Evolutionary conservation across 1,139 yeast species (phyloP), one percentile per base, ranked within the genome.

Genomic region (Candida tunisiensis): DNA sequence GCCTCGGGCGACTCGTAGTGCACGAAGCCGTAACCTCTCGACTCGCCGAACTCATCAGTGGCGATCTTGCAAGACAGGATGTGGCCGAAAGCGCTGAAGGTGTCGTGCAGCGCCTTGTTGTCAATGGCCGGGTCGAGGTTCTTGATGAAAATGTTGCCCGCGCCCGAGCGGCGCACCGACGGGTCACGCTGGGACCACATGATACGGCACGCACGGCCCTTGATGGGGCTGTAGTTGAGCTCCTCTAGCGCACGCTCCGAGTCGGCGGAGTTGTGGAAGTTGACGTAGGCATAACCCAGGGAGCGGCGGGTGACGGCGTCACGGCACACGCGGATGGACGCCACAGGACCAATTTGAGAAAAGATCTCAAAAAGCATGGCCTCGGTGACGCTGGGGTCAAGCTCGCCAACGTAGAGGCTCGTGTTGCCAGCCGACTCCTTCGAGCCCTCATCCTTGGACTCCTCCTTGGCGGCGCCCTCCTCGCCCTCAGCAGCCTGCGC

Each of bases 111-210:
- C 47, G 95, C 93, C 71, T 88, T 88, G 82, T 88, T 88, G 63
- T 88, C 99, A 51, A 88, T 88, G 49, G 85, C 93, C 35, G 94
- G 92, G 60, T 88, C 95, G 62, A 88, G 74, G 72, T 88, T 91
- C 74, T 88, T 88, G 66, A 88, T 88, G 71, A 79, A 88, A 44
- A 91, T 77, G 70, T 88, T 88, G 51, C 95, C 95, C 41, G 82
- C 79, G 56, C 96, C 96, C 52, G 78, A 77, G 69, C 80, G 82
- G 69, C 98, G 80, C 48, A 75, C 60, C 39, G 94, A 71, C 40
- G 98, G 98, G 57, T 88, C 96, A 64, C 98, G 82, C 68, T 91
- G 98, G 42, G 96, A 83, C 95, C 96, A 85, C 98, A 91, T 91
- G 65, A 88, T 88, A 62, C 99, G 85, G 64, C 96, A 83, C 48